Evolutionary conservation across 371 early-diverging fungal genomes (phyloP), one percentile per base, ranked within the genome.

Genomic region (Apophysomyces ossiformis): DNA sequence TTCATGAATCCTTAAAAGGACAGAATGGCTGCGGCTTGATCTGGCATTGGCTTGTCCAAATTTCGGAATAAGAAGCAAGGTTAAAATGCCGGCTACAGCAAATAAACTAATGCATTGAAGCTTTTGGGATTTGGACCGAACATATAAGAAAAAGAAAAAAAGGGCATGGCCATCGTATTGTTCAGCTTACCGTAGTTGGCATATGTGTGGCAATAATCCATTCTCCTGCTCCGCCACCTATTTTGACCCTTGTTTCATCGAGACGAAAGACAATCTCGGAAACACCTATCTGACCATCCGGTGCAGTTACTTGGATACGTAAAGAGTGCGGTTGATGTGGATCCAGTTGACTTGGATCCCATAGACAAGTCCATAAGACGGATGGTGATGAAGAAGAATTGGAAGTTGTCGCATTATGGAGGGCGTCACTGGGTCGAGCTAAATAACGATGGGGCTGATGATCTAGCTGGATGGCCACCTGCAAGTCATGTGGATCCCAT

Each of bases 341-440:
- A 68, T 90, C 80, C 62, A 78, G 93, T 11, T 63, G 39, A 8
- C 66, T 66, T 4, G 95, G 87, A 64, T 90, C 78, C 95, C 96
- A 96, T 15, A 79, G 80, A 2, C 81, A 70, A 0, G 79, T 82
- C 87, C 92, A 95, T 11, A 95, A 83, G 94, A 94, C 8, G 85
- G 66, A 46, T 81, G 79, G 1, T 74, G 81, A 6, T 76, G 32
- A 26, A 26, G 32, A 26, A 2, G 3, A 3, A 26, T 2, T 2
- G 32, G 32, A 26, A 26, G 32, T 26, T 26, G 32, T 26, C 32
- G 2, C 32, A 2, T 26, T 26, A 26, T 26, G 32, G 32, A 26
- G 75, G 60, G 69, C 77, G 5, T 5, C 21, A 26, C 54, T 50
- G 16, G 54, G 54, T 21, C 21, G n/a, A 13, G 75, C 85, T 50